phyloP scores from a whole-genome alignment of 805 yeast species.

The Saccharomyces mikatae region DNA sequence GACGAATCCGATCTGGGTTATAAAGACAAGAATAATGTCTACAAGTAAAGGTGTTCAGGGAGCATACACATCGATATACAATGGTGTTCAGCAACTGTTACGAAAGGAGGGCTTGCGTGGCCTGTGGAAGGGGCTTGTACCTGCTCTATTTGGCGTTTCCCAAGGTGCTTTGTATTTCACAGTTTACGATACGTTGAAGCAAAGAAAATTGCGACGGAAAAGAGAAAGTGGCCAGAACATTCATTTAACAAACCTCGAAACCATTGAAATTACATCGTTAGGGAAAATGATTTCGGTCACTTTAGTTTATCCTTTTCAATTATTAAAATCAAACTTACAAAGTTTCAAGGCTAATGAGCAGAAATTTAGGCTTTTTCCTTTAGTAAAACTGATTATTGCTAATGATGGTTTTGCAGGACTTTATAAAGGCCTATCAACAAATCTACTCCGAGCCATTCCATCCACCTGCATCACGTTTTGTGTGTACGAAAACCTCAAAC shows the following conservation, averaged over 20 bases:
- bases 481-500: conserved; percentile 62
- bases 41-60: conserved; percentile 20
- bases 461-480: conserved; percentile 87
- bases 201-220: conserved; percentile 11
- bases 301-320: conserved; percentile 75
- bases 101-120: conserved; percentile 50
- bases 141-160: conserved; percentile 71
- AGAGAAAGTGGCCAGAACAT: conserved; percentile 6
- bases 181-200: conserved; percentile 71
- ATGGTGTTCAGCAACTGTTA: conserved; percentile 46
- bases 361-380: conserved; percentile 22
- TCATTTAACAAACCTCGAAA: conserved; percentile 44
- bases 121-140: conserved; percentile 67
- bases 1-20: conserved; percentile 93
- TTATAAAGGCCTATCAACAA: conserved; percentile 77
- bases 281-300: conserved; percentile 65
- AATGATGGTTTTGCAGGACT: conserved; percentile 59
- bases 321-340: conserved; percentile 71
- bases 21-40: conserved; percentile 81
- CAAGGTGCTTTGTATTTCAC: conserved; percentile 89
- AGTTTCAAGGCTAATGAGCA: conserved; percentile 30
- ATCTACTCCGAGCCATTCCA: conserved; percentile 76
- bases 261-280: conserved; percentile 54
- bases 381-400: conserved; percentile 35
- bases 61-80: conserved; percentile 44